Base-by-base conservation (phyloP, 257 asterid genomes). In the Verbascum thapsus region DNA sequence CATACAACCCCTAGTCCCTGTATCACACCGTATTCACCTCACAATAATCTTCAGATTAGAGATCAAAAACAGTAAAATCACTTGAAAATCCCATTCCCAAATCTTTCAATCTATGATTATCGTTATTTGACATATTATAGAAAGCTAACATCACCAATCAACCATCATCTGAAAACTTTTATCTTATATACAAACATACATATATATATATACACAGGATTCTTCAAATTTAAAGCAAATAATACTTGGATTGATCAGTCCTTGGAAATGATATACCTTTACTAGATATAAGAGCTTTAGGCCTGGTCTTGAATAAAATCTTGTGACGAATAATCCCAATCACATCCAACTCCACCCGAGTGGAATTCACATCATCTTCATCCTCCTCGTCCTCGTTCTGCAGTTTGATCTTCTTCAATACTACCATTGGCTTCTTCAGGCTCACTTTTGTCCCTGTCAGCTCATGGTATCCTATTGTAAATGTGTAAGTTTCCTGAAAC, bases 381-480 rank as follows among this genome's bases (percentile, higher is more conserved):
- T 39, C 43, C 39, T 70, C 73, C 9, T 66, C 76, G 52, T 56
- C 81, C 60, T 62, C 78, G n/a, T 58, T 69, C 17, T 17, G 64
- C 20, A 63, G 68, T 57, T 83, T 84, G 30, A 75, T 68, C 86
- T 85, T 89, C 94, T 78, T 92, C 87, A 89, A 76, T 57, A 92
- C 91, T 60, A 92, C 52, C 71, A 92, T 69, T 35, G 97, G 98
- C 76, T 94, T 94, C 84, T 94, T 94, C 70, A 94, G 68, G 13
- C 78, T 71, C 74, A 85, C 79, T 71, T 81, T 94, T 4, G 94
- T 52, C 58, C 99, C 99, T 0, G 70, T 75, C 78, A 94, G 81
- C 80, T 94, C 97, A 73, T 90, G 97, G 81, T 94, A 94, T 12
- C 96, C 96, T 12, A 89, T 82, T 2, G 94, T 84, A 61, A 94